Base-by-base conservation (phyloP, 257 asterid genomes). In the Knoxia roxburghii region DNA sequence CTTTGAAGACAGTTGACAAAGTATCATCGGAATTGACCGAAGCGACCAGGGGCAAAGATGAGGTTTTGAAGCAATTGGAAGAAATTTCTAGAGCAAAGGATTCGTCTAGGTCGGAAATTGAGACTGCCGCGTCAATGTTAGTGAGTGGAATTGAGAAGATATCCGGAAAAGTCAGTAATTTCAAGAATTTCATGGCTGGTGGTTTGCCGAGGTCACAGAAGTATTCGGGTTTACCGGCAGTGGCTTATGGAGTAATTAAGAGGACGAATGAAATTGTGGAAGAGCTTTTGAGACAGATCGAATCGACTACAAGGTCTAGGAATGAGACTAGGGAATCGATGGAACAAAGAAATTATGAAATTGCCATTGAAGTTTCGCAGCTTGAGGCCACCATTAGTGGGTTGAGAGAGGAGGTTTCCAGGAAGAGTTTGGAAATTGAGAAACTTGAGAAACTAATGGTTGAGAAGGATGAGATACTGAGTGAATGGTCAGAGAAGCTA, bases 301-400 rank as follows among this genome's bases (percentile, higher is more conserved):
- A 94, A 53, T 62, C 67, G 40, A 85, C 88, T 49, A 56, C 75
- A 26, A 93, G 88, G 80, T 79, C 87, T 11, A 83, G 95, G 65
- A 84, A 90, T 54, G 95, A 88, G 79, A 91, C 99, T 2, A 79
- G 95, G 32, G 97, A 86, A 69, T 73, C 53, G 77, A 84, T 94
- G 78, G 96, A 90, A 32, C 96, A 87, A 75, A 84, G 99, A 78
- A 94, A 94, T 79, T 94, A 88, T n/a, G 96, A 90, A 82, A 88
- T 94, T 71, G 99, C 99, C 29, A 90, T 94, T 74, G 96, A 94
- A 82, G 95, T 94, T 75, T 94, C 99, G 1, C 87, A 90, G 66
- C 89, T 94, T 17, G 96, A 88, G 82, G 88, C 99, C 1, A 80
- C 83, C 0, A 90, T 94, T 67, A 74, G 91, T 78, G 83, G 84